A percentile compares a stretch with the other conserved stretches of the same genome.
Conservation (phyloP, 768 basidiomycete species). For the Trametes punicea region DNA sequence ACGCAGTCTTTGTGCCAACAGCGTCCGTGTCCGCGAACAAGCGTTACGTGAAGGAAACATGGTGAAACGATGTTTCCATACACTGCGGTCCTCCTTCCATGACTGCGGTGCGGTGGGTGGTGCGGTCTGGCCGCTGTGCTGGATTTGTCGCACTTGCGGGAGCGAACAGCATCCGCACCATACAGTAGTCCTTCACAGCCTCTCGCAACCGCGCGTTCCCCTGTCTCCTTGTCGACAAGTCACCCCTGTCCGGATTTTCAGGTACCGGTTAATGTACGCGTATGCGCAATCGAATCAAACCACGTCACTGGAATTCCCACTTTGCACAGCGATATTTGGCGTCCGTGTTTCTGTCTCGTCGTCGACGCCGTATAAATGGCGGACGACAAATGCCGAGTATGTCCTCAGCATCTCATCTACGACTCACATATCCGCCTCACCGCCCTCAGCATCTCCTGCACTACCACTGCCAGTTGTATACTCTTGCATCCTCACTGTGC, state of each 20-base stretch:
- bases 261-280: conserved; percentile 10
- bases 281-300: conserved; percentile 11
- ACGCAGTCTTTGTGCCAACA: not conserved
- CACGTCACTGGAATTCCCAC: conserved; percentile 10
- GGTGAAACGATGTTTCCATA: conserved; percentile 11
- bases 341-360: conserved; percentile 9
- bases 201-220: conserved; percentile 8
- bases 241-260: conserved; percentile 17
- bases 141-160: not conserved
- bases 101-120: not conserved
- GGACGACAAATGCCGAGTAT: not conserved
- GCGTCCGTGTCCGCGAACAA: not conserved
- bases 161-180: conserved; percentile 12
- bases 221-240: conserved; percentile 19
- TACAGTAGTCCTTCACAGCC: conserved; percentile 12
- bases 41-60: conserved; percentile 10
- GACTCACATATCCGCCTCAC: not conserved
- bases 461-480: no score
- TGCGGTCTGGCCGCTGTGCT: not conserved
- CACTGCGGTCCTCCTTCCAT: conserved; percentile 10
- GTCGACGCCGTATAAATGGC: conserved; percentile 6
- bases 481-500: not conserved
- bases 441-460: not conserved
- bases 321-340: conserved; percentile 7
- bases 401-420: not conserved